A percentile compares a stretch with the other conserved stretches of the same genome.
phyloP scores from a whole-genome alignment of 805 yeast species.

The Grigorovia transvaalensis region DNA sequence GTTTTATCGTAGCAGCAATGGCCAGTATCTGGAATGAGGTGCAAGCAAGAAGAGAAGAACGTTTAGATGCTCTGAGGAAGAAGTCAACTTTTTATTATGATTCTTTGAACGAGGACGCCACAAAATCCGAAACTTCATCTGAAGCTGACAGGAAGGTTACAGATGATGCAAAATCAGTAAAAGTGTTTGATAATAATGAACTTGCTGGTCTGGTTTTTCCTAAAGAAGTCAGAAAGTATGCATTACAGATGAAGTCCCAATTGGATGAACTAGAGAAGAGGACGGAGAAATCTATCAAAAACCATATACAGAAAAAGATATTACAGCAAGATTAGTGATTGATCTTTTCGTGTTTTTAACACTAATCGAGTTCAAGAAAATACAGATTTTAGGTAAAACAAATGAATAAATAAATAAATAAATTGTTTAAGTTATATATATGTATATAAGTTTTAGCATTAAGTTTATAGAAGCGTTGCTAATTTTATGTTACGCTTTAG shows the following conservation, averaged over 20 bases:
- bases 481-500: no score
- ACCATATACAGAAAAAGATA: not conserved
- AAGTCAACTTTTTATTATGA: not conserved
- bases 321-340: not conserved
- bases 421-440: not conserved
- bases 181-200: not conserved
- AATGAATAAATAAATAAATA: no score
- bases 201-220: constrained; percentile 7
- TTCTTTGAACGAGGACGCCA: not conserved
- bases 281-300: constrained; percentile 31
- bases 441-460: not conserved
- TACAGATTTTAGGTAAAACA: no score
- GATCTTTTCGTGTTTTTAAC: no score
- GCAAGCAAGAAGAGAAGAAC: not conserved
- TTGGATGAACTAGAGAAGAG: constrained; percentile 30
- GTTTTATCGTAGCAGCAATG: not conserved
- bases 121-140: not conserved
- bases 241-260: constrained; percentile 30
- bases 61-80: not conserved
- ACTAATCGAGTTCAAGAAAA: no score
- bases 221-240: constrained; percentile 30
- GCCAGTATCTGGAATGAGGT: not conserved
- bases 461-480: no score
- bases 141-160: not conserved
- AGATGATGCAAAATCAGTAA: not conserved